phyloP scores from a whole-genome alignment of 2,329 filamentous ascomycete species.

The Cercospora sp. region DNA sequence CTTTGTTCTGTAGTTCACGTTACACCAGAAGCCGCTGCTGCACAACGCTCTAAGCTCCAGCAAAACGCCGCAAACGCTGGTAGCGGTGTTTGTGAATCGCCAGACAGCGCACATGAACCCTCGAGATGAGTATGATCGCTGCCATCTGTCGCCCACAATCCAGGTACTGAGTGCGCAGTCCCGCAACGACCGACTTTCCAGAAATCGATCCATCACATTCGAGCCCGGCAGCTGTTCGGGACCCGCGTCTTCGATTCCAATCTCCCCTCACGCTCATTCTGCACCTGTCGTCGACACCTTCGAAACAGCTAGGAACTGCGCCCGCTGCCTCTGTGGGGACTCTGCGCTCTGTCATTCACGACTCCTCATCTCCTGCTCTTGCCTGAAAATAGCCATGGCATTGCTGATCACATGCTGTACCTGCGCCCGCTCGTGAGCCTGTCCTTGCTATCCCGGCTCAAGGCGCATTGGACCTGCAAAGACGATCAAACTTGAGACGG shows the following conservation, averaged over 20 bases:
- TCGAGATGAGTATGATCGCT: slow-evolving; percentile 17
- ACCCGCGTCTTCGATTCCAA: not conserved
- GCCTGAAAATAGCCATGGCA: slow-evolving; percentile 22
- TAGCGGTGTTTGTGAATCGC: slow-evolving; percentile 22
- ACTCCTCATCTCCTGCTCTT: not conserved
- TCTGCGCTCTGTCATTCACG: not conserved
- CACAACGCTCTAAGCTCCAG: slow-evolving; percentile 17
- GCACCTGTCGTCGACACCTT: slow-evolving; percentile 13
- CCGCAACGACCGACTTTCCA: slow-evolving; percentile 16
- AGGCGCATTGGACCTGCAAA: slow-evolving; percentile 24
- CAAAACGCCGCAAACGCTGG: slow-evolving; percentile 29
- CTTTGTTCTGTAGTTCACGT: slow-evolving; percentile 30
- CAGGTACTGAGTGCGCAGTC: slow-evolving; percentile 5
- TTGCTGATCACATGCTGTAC: slow-evolving; percentile 29
- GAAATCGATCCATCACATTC: slow-evolving; percentile 28
- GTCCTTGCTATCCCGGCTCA: slow-evolving; percentile 26
- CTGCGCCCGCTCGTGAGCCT: slow-evolving; percentile 24
- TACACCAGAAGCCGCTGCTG: slow-evolving; percentile 8
- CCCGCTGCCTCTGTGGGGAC: slow-evolving; percentile 22
- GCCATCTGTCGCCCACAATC: slow-evolving; percentile 1
- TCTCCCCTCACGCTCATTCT: slow-evolving; percentile 15
- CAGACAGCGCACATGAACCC: slow-evolving; percentile 27
- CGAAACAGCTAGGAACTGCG: slow-evolving; percentile 17
- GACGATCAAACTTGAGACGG: slow-evolving; percentile 18
- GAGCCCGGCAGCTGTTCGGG: slow-evolving; percentile 16